A percentile compares a stretch with the other conserved stretches of the same genome.
These are phyloP conservation scores for Apophysomyces elegans DNA, from an alignment of 371 early-diverging fungal genomes.

Conservation along the genomic window DNA sequence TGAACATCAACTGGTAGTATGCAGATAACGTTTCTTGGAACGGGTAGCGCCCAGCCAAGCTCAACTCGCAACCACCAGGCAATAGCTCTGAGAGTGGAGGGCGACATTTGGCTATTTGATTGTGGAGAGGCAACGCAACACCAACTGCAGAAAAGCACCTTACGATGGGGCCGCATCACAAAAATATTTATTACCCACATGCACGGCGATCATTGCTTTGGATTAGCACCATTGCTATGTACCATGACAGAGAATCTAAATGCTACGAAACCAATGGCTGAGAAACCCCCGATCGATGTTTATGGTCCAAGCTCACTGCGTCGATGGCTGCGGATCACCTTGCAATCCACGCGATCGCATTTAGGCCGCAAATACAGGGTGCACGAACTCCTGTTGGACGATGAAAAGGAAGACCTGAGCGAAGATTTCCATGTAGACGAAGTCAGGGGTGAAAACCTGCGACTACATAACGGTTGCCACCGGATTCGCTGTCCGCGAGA, in stretches of 20 bases:
- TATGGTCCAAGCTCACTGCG: slow-evolving; percentile 61
- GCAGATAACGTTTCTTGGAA: slow-evolving; percentile 68
- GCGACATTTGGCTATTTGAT: slow-evolving; percentile 70
- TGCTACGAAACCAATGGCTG: slow-evolving; percentile 18
- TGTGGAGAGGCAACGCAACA: slow-evolving; percentile 80
- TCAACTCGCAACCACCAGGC: slow-evolving; percentile 72
- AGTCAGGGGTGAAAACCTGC: slow-evolving; percentile 37
- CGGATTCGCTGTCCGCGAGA: slow-evolving; percentile 10
- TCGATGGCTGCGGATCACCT: slow-evolving; percentile 52
- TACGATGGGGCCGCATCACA: slow-evolving; percentile 49
- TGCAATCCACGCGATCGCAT: slow-evolving; percentile 46
- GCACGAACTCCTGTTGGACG: slow-evolving; percentile 43
- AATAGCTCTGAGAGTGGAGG: slow-evolving; percentile 57
- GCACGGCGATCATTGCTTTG: slow-evolving; percentile 71
- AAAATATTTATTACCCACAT: slow-evolving; percentile 65
- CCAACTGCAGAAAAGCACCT: slow-evolving; percentile 57
- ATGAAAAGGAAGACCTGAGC: slow-evolving; percentile 27
- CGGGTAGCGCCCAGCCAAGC: slow-evolving; percentile 75
- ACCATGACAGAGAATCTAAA: slow-evolving; percentile 50
- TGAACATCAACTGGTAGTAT: slow-evolving; percentile 18
- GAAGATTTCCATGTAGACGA: slow-evolving; percentile 45
- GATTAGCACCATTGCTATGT: slow-evolving; percentile 59
- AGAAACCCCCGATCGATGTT: slow-evolving; percentile 42
- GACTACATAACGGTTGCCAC: slow-evolving; percentile 8
- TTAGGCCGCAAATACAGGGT: slow-evolving; percentile 45